A percentile compares a stretch with the other conserved stretches of the same genome.
phyloP scores from a whole-genome alignment of 2,329 filamentous ascomycete genomes.

The Pseudocercospora macadamiae region DNA sequence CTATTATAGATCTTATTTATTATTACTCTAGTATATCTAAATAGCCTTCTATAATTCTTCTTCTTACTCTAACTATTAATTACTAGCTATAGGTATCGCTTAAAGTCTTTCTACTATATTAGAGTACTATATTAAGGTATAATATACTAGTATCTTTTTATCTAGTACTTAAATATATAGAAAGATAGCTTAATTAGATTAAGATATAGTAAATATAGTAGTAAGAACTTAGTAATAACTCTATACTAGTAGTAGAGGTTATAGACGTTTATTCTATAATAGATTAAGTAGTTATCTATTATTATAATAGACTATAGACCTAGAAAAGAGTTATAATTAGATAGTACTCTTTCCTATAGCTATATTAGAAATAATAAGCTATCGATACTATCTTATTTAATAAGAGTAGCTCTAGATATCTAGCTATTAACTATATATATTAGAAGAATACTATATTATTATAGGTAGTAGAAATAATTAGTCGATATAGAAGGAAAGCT shows the following conservation, averaged over 20 bases:
- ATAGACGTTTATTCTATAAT: not conserved
- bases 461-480: too few relatives aligned
- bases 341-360: not conserved
- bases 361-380: not conserved
- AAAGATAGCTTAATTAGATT: too few relatives aligned
- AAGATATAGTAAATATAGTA: too few relatives aligned
- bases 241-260: not conserved
- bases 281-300: not conserved
- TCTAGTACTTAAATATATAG: not conserved
- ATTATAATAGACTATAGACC: not conserved
- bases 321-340: not conserved
- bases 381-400: not conserved
- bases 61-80: not conserved
- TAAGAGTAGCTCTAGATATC: not conserved
- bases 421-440: not conserved
- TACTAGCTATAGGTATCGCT: not conserved
- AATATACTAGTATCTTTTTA: not conserved
- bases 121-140: not conserved
- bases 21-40: not conserved
- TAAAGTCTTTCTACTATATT: not conserved
- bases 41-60: not conserved
- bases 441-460: too few relatives aligned
- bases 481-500: too few relatives aligned
- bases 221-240: too few relatives aligned
- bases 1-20: not conserved